Conservation (phyloP, 495 filamentous ascomycete species). For the Penicillium macrosclerotiorum region DNA sequence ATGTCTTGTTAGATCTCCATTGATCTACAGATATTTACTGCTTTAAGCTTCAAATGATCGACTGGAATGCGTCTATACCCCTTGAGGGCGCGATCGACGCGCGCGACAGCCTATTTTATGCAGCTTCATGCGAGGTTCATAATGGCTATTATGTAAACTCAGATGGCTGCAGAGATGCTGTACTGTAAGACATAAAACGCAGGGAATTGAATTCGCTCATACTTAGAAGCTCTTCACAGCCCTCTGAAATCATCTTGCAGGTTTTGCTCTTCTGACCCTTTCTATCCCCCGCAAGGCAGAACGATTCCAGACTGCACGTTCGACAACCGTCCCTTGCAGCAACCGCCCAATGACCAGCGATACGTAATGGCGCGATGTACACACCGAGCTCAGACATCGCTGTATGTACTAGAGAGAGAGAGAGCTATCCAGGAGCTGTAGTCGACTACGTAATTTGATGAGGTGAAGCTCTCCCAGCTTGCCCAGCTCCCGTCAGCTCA, state of each 20-base stretch:
- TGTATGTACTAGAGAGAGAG: constrained; percentile 28
- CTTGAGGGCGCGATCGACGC: constrained; percentile 19
- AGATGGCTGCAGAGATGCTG: background rate
- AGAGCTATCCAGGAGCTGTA: constrained; percentile 28
- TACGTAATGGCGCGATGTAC: constrained; percentile 20
- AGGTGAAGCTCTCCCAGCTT: constrained; percentile 6
- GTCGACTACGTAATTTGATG: constrained; percentile 15
- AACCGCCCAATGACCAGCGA: constrained; percentile 23
- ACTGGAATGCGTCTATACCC: constrained; percentile 21
- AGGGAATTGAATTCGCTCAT: constrained; percentile 6
- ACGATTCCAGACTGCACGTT: constrained; percentile 20
- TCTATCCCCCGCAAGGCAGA: constrained; percentile 21
- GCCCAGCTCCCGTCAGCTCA: background rate
- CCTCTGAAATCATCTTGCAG: constrained; percentile 15
- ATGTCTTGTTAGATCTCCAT: constrained; percentile 2
- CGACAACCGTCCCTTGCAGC: constrained; percentile 46
- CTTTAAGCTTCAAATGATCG: constrained; percentile 5
- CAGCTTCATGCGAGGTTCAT: constrained; percentile 25
- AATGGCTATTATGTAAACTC: constrained; percentile 6
- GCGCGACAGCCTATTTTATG: constrained; percentile 7
- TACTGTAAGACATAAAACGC: constrained; percentile 15
- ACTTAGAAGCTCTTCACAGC: background rate
- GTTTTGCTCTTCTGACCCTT: background rate
- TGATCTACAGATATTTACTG: background rate
- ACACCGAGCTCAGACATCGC: constrained; percentile 42